Evolutionary conservation across 805 yeast species (phyloP), one percentile per base, ranked within the genome.

Genomic region (Ogataea saltuana): DNA sequence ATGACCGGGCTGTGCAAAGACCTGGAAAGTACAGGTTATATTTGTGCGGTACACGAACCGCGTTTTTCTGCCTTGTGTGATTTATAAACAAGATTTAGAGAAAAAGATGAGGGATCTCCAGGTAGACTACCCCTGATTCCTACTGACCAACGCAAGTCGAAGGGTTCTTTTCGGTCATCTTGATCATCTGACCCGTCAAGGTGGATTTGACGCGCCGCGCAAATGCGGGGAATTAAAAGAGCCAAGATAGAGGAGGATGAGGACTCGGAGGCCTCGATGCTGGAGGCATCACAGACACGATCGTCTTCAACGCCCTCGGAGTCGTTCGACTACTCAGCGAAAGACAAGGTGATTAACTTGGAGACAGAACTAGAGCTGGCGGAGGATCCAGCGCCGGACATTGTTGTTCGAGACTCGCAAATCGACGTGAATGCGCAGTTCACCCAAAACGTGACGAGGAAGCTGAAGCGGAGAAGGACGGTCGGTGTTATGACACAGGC

Each of bases 391-490:
- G 44, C 27, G 7, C 49, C 52, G 13, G 48, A 46, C 20, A 30
- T 54, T 8, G 43, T 41, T 6, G 49, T 57, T 2, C 48, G 44
- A 6, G 54, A 56, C 29, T 44, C 57, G 4, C 54, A 52, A 20
- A 48, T 60, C 13, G 57, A 60, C 41, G 59, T 61, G 18, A 47
- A 48, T 11, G 45, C 53, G 13, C 56, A 56, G 41, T 56, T 64
- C 44, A 57, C 66, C 1, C 67, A 64, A 38, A 45, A 54, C 32
- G 59, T 60, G 34, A 51, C 55, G 25, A 45, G 42, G 22, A 48
- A 53, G 33, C 44, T 54, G 30, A 55, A 52, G 36, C 48, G 49
- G 28, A 50, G 53, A 19, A 45, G 56, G 27, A 42, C 44, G 11
- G 32, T 48, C 15, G 51, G 48, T 4, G 35, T 45, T 7, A 57